Evolutionary conservation across 495 filamentous ascomycete genomes (phyloP).

Genomic region (Stereocaulon alpinum): DNA sequence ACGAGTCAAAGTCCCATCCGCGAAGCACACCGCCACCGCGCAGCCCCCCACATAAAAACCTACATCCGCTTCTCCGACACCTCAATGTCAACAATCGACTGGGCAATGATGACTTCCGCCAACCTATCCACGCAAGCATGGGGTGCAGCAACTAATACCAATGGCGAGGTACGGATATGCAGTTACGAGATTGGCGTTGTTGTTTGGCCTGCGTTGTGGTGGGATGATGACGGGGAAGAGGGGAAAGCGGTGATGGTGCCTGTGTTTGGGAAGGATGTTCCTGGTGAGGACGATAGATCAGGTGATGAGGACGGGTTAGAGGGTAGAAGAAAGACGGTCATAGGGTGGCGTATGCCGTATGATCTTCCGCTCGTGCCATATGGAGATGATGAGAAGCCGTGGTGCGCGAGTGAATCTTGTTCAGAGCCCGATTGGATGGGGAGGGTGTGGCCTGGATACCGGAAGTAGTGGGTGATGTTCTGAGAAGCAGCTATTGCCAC

Average conservation of each 20-base stretch:
- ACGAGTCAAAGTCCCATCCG: conserved; percentile 17
- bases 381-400: conserved; percentile 52
- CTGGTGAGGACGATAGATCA: conserved; percentile 26
- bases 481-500: neutral
- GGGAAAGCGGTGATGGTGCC: conserved; percentile 52
- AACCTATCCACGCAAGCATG: conserved; percentile 87
- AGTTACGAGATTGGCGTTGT: conserved; percentile 83
- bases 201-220: conserved; percentile 71
- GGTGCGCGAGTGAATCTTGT: conserved; percentile 61
- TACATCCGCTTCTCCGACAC: conserved; percentile 60
- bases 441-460: conserved; percentile 34
- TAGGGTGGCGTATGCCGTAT: conserved; percentile 77
- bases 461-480: neutral
- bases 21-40: conserved; percentile 55
- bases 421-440: conserved; percentile 62
- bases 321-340: conserved; percentile 26
- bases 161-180: conserved; percentile 55
- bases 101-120: conserved; percentile 78
- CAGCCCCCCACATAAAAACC: conserved; percentile 86
- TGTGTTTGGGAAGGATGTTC: conserved; percentile 52
- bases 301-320: no score
- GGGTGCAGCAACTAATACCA: conserved; percentile 50
- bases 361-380: conserved; percentile 65
- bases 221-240: conserved; percentile 27
- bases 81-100: conserved; percentile 51